Conservation (phyloP, 345 rosid genomes). For the Eucalyptus viminalis region DNA sequence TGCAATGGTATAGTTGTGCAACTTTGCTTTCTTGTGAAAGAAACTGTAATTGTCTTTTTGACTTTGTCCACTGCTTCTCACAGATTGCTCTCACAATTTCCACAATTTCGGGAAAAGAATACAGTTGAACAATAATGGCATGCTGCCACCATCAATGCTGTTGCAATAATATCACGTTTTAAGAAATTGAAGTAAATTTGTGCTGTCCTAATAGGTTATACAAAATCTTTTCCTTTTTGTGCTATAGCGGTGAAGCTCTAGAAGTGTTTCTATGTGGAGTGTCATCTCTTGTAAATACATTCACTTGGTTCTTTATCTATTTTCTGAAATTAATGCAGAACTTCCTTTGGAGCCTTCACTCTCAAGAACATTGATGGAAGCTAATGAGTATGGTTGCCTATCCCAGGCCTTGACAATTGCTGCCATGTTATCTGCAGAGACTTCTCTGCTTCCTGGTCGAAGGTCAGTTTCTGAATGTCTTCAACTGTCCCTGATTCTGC, state of each 20-base stretch:
- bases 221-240: neutral
- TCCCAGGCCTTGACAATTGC: slow-evolving; percentile 91
- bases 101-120: neutral
- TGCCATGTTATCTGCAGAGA: slow-evolving; percentile 93
- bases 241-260: neutral
- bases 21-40: neutral
- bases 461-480: slow-evolving; percentile 18
- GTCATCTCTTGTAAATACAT: neutral
- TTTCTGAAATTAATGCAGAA: slow-evolving; percentile 34
- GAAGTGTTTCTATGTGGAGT: neutral
- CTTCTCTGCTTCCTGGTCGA: slow-evolving; percentile 63
- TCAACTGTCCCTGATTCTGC: neutral
- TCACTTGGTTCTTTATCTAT: neutral
- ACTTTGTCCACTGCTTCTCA: neutral
- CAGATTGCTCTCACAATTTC: neutral
- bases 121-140: neutral
- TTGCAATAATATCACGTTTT: neutral
- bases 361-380: slow-evolving; percentile 88
- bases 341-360: slow-evolving; percentile 97
- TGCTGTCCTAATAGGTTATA: neutral
- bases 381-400: slow-evolving; percentile 73
- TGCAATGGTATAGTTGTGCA: neutral
- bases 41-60: neutral
- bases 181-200: neutral
- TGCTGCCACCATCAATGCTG: neutral